phyloP scores from a whole-genome alignment of 768 basidiomycete species.

The Harrya chromipes region DNA sequence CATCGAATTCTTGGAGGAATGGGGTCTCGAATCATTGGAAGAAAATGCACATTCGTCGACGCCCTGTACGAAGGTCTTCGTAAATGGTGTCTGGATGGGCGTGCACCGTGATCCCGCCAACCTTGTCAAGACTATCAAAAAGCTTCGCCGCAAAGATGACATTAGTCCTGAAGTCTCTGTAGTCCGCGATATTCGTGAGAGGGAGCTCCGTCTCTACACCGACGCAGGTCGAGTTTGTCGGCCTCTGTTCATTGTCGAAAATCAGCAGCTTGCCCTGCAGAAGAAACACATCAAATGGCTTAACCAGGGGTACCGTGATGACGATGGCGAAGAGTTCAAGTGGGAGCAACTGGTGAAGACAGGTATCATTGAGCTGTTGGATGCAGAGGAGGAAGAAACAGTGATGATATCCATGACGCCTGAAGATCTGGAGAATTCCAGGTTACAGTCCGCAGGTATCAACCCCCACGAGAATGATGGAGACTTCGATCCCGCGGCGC shows the following conservation, averaged over 20 bases:
- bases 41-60: slow-evolving; percentile 86
- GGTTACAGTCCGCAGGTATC: slow-evolving; percentile 58
- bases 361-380: slow-evolving; percentile 90
- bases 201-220: slow-evolving; percentile 90
- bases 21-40: slow-evolving; percentile 94
- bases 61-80: slow-evolving; percentile 93
- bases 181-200: slow-evolving; percentile 95
- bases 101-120: slow-evolving; percentile 94
- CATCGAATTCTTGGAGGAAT: slow-evolving; percentile 97
- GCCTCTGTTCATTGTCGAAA: slow-evolving; percentile 94
- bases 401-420: slow-evolving; percentile 99
- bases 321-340: slow-evolving; percentile 59
- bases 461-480: slow-evolving; percentile 58
- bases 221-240: slow-evolving; percentile 97
- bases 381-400: slow-evolving; percentile 99
- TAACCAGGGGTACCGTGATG: slow-evolving; percentile 53
- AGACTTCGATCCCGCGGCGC: slow-evolving; percentile 83
- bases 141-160: slow-evolving; percentile 89
- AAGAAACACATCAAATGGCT: slow-evolving; percentile 84
- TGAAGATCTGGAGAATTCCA: slow-evolving; percentile 87
- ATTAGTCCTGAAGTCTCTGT: slow-evolving; percentile 96
- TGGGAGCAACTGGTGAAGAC: slow-evolving; percentile 85
- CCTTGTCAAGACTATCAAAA: slow-evolving; percentile 89
- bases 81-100: slow-evolving; percentile 99
- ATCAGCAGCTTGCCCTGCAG: slow-evolving; percentile 78